A percentile compares a stretch with the other conserved stretches of the same genome.
phyloP scores from a whole-genome alignment of 495 filamentous ascomycete species.

The Apiosordaria backusii region DNA sequence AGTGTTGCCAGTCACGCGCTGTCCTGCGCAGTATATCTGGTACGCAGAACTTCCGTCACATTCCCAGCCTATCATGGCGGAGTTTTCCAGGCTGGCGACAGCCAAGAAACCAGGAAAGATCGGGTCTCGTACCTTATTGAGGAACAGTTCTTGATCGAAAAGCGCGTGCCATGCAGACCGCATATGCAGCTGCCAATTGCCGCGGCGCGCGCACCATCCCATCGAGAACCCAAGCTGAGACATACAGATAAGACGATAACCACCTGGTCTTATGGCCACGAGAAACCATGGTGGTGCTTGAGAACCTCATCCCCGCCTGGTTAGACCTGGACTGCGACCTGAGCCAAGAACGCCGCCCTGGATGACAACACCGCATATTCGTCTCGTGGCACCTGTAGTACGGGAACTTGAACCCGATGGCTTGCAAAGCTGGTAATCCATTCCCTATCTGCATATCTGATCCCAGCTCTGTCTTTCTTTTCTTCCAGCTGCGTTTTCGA shows the following conservation, averaged over 20 bases:
- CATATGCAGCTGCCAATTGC: neutral
- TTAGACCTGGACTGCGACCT: neutral
- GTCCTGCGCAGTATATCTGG: neutral
- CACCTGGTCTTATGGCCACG: no score
- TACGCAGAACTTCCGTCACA: neutral
- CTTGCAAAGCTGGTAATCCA: neutral
- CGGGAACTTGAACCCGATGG: neutral
- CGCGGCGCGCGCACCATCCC: neutral
- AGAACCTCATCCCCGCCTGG: neutral
- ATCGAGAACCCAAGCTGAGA: neutral
- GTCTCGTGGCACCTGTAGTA: neutral
- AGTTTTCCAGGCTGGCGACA: neutral
- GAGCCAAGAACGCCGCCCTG: neutral
- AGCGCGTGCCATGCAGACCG: neutral
- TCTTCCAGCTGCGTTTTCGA: neutral
- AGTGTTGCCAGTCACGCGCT: no score
- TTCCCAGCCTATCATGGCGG: no score
- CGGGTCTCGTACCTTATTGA: neutral
- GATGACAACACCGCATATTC: neutral
- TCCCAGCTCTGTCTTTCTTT: neutral
- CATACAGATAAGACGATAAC: neutral
- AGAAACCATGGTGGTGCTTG: no score
- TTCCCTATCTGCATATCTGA: neutral
- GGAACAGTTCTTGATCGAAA: neutral
- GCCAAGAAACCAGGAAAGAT: neutral